A percentile compares a stretch with the other conserved stretches of the same genome.
Conservation (phyloP, 2,329 filamentous ascomycete genomes). For the Penicillium sclerotiorum region DNA sequence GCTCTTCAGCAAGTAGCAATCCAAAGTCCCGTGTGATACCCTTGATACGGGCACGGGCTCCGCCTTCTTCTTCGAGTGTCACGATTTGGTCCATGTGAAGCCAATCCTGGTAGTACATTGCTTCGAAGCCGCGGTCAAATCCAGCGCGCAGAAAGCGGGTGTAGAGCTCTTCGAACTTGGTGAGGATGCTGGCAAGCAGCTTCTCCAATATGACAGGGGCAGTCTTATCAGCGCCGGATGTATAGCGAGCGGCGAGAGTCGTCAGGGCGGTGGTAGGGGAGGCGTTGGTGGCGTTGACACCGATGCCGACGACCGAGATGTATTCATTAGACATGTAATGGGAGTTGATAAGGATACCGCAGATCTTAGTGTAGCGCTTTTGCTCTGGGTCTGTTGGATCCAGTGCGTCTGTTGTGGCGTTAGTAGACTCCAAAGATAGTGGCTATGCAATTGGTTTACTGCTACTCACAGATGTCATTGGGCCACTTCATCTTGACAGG, state of each 20-base stretch:
- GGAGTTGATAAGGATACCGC: slow-evolving; percentile 89
- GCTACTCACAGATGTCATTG: slow-evolving; percentile 78
- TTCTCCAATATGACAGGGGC: slow-evolving; percentile 73
- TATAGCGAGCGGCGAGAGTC: slow-evolving; percentile 60
- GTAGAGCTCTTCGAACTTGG: slow-evolving; percentile 76
- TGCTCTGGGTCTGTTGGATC: slow-evolving; percentile 60
- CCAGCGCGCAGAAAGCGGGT: slow-evolving; percentile 72
- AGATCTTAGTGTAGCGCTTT: slow-evolving; percentile 77
- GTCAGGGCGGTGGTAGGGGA: slow-evolving; percentile 86
- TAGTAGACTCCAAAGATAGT: slow-evolving; percentile 1
- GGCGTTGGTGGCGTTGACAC: slow-evolving; percentile 81
- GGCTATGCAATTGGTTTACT: neutral
- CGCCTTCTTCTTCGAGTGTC: slow-evolving; percentile 78
- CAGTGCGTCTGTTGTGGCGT: slow-evolving; percentile 57
- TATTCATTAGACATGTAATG: slow-evolving; percentile 76
- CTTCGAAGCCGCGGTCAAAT: slow-evolving; percentile 73
- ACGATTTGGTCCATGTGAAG: slow-evolving; percentile 76
- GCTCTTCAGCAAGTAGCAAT: slow-evolving; percentile 79
- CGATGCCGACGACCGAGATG: slow-evolving; percentile 82
- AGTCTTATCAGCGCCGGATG: slow-evolving; percentile 55
- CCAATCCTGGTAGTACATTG: slow-evolving; percentile 80
- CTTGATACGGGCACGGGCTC: slow-evolving; percentile 72
- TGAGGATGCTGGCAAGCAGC: slow-evolving; percentile 78
- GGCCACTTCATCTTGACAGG: slow-evolving; percentile 95
- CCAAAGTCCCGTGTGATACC: slow-evolving; percentile 95